Conservation (phyloP, 768 basidiomycete genomes). For the Favolaschia claudopus region DNA sequence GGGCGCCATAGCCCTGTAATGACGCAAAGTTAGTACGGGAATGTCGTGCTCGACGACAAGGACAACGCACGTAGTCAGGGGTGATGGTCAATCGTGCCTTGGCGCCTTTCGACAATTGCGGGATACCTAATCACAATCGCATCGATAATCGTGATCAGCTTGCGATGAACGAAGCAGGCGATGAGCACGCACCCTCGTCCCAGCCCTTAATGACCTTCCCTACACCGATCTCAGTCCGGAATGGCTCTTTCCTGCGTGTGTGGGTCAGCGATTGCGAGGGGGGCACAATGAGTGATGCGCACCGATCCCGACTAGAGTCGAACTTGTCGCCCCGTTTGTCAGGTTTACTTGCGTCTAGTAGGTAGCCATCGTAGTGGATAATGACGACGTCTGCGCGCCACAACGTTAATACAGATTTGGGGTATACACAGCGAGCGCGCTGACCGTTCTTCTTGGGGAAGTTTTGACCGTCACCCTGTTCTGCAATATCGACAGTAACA, state of each 20-base stretch:
- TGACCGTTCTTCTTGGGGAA: slow-evolving; percentile 78
- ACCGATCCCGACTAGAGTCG: slow-evolving; percentile 85
- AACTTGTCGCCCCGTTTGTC: slow-evolving; percentile 72
- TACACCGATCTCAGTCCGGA: slow-evolving; percentile 75
- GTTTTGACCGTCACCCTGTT: slow-evolving; percentile 65
- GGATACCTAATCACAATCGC: slow-evolving; percentile 62
- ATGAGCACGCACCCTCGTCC: slow-evolving; percentile 75
- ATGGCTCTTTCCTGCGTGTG: slow-evolving; percentile 58
- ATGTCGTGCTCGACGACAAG: no score
- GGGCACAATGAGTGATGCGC: slow-evolving; percentile 33
- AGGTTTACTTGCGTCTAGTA: no score
- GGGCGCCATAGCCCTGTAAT: no score
- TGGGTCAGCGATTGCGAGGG: slow-evolving; percentile 16
- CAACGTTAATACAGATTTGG: not conserved
- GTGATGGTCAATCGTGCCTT: slow-evolving; percentile 73
- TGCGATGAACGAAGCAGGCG: not conserved
- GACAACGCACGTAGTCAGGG: slow-evolving; percentile 80
- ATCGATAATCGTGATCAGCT: slow-evolving; percentile 31
- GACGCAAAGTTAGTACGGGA: no score
- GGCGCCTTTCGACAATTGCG: slow-evolving; percentile 76
- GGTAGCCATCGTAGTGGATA: slow-evolving; percentile 84
- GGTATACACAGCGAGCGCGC: slow-evolving; percentile 39
- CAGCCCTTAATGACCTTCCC: slow-evolving; percentile 90
- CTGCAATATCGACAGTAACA: slow-evolving; percentile 67
- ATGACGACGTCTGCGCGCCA: slow-evolving; percentile 63